Percentiles rank a stretch among this genome's conserved stretches.
Conservation (phyloP, 371 early-diverging fungal genomes). For the Mycotypha africana region DNA sequence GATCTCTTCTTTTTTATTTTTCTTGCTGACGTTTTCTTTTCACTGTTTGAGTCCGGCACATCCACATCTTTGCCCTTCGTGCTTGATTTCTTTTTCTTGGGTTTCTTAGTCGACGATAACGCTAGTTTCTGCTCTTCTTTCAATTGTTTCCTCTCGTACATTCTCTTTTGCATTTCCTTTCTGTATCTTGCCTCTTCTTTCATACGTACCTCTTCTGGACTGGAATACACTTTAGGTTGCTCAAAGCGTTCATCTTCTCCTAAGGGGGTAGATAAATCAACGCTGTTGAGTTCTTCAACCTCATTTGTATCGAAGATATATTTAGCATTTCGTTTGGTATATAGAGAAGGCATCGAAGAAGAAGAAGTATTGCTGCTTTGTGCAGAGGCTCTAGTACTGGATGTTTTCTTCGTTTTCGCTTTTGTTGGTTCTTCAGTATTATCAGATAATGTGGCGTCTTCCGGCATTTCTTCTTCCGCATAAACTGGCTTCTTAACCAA, state of each 20-base stretch:
- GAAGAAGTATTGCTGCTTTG: too few relatives aligned
- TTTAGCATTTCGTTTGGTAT: slow-evolving; percentile 20
- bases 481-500: slow-evolving; percentile 37
- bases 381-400: too few relatives aligned
- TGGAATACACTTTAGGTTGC: slow-evolving; percentile 52
- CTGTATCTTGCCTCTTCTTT: slow-evolving; percentile 50
- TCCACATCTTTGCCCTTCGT: slow-evolving; percentile 10
- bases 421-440: slow-evolving; percentile 26
- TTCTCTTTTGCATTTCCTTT: slow-evolving; percentile 1
- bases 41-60: slow-evolving; percentile 6
- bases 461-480: slow-evolving; percentile 66
- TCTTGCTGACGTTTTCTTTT: too few relatives aligned
- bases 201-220: slow-evolving; percentile 57
- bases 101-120: too few relatives aligned
- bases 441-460: slow-evolving; percentile 49
- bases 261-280: slow-evolving; percentile 60
- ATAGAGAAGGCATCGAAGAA: slow-evolving; percentile 4
- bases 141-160: neutral
- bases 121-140: too few relatives aligned
- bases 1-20: too few relatives aligned
- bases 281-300: slow-evolving; percentile 42
- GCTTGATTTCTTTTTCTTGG: slow-evolving; percentile 1
- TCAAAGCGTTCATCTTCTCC: slow-evolving; percentile 59
- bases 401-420: too few relatives aligned
- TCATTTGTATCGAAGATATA: slow-evolving; percentile 36